Base-by-base conservation (phyloP, 305 asterid genomes). In the Fraxinus floribunda region DNA sequence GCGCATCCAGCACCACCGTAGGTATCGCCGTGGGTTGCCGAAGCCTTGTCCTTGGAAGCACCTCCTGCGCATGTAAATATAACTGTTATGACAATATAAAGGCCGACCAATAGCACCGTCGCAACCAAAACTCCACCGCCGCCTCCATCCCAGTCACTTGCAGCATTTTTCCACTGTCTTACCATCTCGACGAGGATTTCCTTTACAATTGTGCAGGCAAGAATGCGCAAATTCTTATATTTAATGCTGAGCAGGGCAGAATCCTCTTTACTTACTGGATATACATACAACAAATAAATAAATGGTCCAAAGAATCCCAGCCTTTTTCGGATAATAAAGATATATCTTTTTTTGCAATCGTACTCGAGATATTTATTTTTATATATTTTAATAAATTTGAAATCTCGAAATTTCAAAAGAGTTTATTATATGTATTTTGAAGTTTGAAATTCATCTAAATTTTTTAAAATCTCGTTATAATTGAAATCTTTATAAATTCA, bases 31-130 rank as follows among this genome's bases (percentile, higher is more conserved):
- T 9, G 13, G 34, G 75, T 78, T 18, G 55, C 73, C 9, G 81
- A 78, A 15, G 55, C 13, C 72, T 78, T 78, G 76, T 78, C 76
- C 55, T 78, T 35, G 29, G 81, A 20, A 20, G 74, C 81, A 36
- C 81, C 76, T 7, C 52, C 76, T 16, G 76, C 75, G 41, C 81
- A 78, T 24, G 62, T 16, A 41, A 78, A 78, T 68, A 78, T 35
- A 16, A 78, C 29, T 6, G 75, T 70, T 36, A 70, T n/a, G 57
- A 62, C 26, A 11, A 78, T 41, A 78, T 35, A 35, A 22, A 78
- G 81, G 60, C 57, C 26, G 18, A 78, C 7, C 34, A 78, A 62
- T 2, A 41, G 62, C 57, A 38, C 52, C 75, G 57, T 30, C 26
- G 72, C 16, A 55, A 13, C 75, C 15, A 36, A 30, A n/a, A 78